Conservation (phyloP, 2,329 filamentous ascomycete genomes). For the Alternaria novae-zelandiae region DNA sequence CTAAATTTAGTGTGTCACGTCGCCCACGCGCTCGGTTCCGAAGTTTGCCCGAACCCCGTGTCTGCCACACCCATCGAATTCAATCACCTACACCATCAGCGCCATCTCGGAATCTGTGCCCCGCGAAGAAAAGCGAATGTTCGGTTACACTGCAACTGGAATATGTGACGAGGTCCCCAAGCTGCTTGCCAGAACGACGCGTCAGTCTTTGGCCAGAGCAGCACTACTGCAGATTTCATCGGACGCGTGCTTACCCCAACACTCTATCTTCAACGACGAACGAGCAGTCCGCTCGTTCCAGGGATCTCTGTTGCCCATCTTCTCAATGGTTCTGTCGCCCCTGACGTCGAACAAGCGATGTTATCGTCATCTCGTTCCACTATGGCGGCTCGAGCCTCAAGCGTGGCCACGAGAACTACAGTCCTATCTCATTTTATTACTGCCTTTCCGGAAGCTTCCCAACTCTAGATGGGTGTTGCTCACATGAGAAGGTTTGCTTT, state of each 20-base stretch:
- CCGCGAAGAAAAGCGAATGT: background rate
- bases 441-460: background rate
- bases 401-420: background rate
- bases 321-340: no score
- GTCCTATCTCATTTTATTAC: background rate
- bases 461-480: background rate
- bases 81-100: background rate
- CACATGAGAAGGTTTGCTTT: background rate
- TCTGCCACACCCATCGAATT: background rate
- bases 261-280: background rate
- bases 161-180: no score
- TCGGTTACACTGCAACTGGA: background rate
- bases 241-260: background rate
- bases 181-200: background rate
- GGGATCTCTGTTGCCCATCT: no score
- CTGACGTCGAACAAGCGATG: background rate
- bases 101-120: background rate
- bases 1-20: background rate
- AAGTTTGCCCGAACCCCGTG: background rate
- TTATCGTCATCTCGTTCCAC: background rate
- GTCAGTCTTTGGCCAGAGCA: background rate
- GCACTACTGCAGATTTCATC: background rate
- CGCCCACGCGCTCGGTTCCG: background rate
- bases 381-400: background rate
- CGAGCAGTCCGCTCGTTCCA: background rate